Conservation (phyloP, 179 eudicot species). For the Heliamphora pulchella region DNA sequence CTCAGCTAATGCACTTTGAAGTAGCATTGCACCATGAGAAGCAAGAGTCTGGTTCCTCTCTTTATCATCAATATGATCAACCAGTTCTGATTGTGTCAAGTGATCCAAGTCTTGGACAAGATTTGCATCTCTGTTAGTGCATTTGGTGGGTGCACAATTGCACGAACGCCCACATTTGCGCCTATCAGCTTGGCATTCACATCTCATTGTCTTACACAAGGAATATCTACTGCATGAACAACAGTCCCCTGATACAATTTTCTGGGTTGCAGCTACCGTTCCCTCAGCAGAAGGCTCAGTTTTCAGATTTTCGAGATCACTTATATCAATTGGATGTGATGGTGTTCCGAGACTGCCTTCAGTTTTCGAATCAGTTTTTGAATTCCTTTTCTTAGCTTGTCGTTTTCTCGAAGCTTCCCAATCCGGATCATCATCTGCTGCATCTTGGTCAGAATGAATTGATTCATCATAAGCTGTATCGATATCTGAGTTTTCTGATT, state of each 20-base stretch:
- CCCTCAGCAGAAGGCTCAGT: constrained; percentile 26
- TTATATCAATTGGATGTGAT: constrained; percentile 18
- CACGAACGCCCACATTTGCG: constrained; percentile 53
- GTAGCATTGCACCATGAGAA: constrained; percentile 71
- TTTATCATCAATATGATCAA: constrained; percentile 21
- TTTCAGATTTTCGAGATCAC: constrained; percentile 23
- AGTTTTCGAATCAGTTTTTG: constrained; percentile 35
- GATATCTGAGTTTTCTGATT: constrained; percentile 46
- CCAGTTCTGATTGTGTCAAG: constrained; percentile 12
- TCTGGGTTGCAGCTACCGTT: constrained; percentile 19
- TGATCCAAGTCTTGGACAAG: constrained; percentile 20
- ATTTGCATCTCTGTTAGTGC: constrained; percentile 50
- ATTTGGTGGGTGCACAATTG: constrained; percentile 49
- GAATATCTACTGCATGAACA: constrained; percentile 70
- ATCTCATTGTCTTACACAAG: constrained; percentile 66
- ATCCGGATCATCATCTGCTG: constrained; percentile 39
- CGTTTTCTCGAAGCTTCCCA: constrained; percentile 40
- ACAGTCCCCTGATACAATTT: constrained; percentile 34
- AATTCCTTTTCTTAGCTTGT: constrained; percentile 30
- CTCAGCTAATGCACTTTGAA: constrained; percentile 62
- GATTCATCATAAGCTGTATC: constrained; percentile 21
- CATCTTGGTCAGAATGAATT: constrained; percentile 15
- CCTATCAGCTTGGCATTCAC: constrained; percentile 65
- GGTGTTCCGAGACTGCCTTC: constrained; percentile 26
- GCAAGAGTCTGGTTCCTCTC: constrained; percentile 44